Conservation (phyloP, 2,329 filamentous ascomycete genomes). For the Penicillium sp. region DNA sequence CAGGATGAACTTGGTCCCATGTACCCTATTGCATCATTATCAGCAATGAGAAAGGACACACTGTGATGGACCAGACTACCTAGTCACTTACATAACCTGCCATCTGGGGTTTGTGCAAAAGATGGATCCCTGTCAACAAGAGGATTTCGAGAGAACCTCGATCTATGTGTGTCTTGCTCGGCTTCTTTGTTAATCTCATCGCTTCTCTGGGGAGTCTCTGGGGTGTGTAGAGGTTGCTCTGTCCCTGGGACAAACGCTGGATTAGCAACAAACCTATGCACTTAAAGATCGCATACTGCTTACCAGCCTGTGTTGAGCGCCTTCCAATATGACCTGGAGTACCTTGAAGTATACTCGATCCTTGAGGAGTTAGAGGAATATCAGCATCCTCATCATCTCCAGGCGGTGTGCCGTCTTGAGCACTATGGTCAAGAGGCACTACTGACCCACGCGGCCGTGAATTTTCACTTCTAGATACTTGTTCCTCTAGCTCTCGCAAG, state of each 20-base stretch:
- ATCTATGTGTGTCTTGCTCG: slow-evolving; percentile 15
- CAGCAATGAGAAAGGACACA: not conserved
- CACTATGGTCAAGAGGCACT: not conserved
- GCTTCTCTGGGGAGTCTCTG: slow-evolving; percentile 3
- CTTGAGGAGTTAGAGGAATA: slow-evolving; percentile 1
- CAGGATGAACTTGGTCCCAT: slow-evolving; percentile 39
- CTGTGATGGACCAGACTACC: too few relatives aligned
- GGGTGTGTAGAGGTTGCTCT: not conserved
- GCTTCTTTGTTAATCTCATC: slow-evolving; percentile 3
- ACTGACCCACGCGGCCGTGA: not conserved
- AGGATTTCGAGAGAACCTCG: slow-evolving; percentile 27
- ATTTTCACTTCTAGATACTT: slow-evolving; percentile 8
- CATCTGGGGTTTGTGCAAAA: slow-evolving; percentile 30
- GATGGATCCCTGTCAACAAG: slow-evolving; percentile 34
- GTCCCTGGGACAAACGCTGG: not conserved
- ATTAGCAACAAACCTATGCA: not conserved
- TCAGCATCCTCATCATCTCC: not conserved
- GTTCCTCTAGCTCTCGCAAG: slow-evolving; percentile 21
- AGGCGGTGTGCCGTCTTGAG: not conserved
- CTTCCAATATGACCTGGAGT: not conserved
- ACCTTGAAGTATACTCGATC: not conserved
- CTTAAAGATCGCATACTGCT: not conserved
- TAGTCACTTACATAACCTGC: slow-evolving; percentile 30
- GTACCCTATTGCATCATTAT: slow-evolving; percentile 25
- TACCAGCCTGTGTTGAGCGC: not conserved